phyloP scores from a whole-genome alignment of 768 basidiomycete genomes.

The Tulasnella sp. region DNA sequence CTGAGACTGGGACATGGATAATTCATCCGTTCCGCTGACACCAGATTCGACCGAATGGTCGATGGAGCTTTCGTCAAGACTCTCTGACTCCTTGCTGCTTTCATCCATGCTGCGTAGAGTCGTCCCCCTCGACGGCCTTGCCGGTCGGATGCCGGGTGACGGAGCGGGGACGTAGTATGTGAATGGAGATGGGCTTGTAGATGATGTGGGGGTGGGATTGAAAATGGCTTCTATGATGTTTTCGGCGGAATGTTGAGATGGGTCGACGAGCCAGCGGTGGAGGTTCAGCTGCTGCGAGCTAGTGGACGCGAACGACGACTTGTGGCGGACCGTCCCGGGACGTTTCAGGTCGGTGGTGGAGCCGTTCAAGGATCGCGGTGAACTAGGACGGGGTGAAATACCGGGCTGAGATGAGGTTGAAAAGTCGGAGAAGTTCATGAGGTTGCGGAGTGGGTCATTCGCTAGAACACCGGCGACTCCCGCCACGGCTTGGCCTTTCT shows the following conservation, averaged over 20 bases:
- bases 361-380: not conserved
- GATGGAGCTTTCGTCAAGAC: not conserved
- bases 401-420: not conserved
- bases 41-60: slow-evolving; percentile 18
- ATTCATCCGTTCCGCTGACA: not conserved
- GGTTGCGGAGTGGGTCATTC: slow-evolving; percentile 23
- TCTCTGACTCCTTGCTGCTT: not conserved
- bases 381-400: slow-evolving; percentile 9
- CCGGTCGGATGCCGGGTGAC: not conserved
- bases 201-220: slow-evolving; percentile 57
- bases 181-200: slow-evolving; percentile 38
- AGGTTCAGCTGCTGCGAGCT: slow-evolving; percentile 13
- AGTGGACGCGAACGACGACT: not conserved
- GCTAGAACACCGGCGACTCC: slow-evolving; percentile 62
- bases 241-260: slow-evolving; percentile 55
- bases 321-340: not conserved
- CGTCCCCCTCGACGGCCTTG: not conserved
- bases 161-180: slow-evolving; percentile 40
- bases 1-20: not conserved
- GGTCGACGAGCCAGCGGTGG: slow-evolving; percentile 12
- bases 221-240: slow-evolving; percentile 74
- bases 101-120: slow-evolving; percentile 3
- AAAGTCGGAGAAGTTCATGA: slow-evolving; percentile 6
- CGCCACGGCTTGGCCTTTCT: slow-evolving; percentile 67
- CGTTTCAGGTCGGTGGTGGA: slow-evolving; percentile 4